These are phyloP conservation scores for Theobroma grandiflorum DNA, from an alignment of 441 rosid genomes.

Conservation along the genomic window DNA sequence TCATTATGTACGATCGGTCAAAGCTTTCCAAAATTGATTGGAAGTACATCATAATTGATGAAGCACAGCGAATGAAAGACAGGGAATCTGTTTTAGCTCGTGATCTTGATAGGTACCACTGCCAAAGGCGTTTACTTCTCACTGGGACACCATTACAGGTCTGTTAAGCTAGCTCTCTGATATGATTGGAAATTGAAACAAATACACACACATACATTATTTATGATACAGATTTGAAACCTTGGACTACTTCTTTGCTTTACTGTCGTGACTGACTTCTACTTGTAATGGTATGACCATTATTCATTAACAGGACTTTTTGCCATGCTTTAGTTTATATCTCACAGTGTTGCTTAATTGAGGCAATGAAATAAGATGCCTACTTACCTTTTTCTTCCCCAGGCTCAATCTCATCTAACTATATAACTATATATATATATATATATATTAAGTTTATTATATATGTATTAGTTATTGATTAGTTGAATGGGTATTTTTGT, in stretches of 20 bases:
- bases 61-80: conserved; percentile 99
- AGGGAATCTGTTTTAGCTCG: conserved; percentile 99
- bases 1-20: conserved; percentile 98
- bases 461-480: not conserved
- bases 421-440: too few relatives aligned
- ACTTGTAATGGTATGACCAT: conserved; percentile 1
- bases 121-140: conserved; percentile 99
- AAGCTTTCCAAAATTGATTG: conserved; percentile 99
- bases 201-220: not conserved
- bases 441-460: not conserved
- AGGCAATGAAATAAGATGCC: not conserved
- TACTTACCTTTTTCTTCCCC: conserved; percentile 12
- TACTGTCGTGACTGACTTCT: not conserved
- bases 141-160: conserved; percentile 99
- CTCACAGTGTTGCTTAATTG: conserved; percentile 18
- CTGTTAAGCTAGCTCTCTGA: conserved; percentile 39
- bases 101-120: conserved; percentile 99
- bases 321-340: not conserved
- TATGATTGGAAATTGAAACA: not conserved
- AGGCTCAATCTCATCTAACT: not conserved
- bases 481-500: conserved; percentile 20
- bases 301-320: not conserved
- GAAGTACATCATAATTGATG: conserved; percentile 99
- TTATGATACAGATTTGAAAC: not conserved
- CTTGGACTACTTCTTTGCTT: not conserved